Evolutionary conservation across 306 rosid genomes (phyloP), one percentile per base, ranked within the genome.

Genomic region (Quercus engelmannii): DNA sequence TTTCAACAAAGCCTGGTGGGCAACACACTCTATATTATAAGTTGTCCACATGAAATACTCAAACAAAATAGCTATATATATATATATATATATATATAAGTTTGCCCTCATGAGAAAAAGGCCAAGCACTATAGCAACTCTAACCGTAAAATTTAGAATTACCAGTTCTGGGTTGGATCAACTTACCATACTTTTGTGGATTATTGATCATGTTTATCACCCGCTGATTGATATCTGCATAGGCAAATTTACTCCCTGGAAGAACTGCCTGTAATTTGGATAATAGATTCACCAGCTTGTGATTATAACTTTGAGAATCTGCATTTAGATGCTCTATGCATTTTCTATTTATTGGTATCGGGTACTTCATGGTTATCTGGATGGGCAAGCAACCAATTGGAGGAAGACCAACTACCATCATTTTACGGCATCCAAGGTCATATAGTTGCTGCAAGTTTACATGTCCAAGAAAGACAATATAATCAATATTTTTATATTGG

Each of bases 301-400:
- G 51, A 25, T 88, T 88, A 77, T 80, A 88, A 1, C 3, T 31
- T 51, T 38, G 30, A 20, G 89, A 72, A 59, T 83, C 89, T 21
- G 28, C 71, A 26, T 83, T 85, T 68, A 85, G 77, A 61, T 78
- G 31, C 49, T 85, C 82, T 9, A 75, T 1, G 10, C 85, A 82
- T 64, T 33, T 74, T 43, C 79, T 62, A 14, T 57, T 26, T 0
- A 3, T 18, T 5, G 79, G 80, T 30, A 3, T 19, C 43, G 20
- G 19, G 20, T 56, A 55, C 23, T 77, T 74, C 78, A 20, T 2
- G 28, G 79, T 76, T 17, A 83, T 58, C 78, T 88, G 89, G 59
- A 78, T 72, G 17, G 91, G 89, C 3, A 88, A 43, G 80, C 91
- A 85, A n/a, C 91, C 89, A 2, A 83, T 49, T 23, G 91, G 91